These are phyloP conservation scores for Gelatoporia subvermispora DNA, from an alignment of 768 basidiomycete species.

Conservation along the genomic window DNA sequence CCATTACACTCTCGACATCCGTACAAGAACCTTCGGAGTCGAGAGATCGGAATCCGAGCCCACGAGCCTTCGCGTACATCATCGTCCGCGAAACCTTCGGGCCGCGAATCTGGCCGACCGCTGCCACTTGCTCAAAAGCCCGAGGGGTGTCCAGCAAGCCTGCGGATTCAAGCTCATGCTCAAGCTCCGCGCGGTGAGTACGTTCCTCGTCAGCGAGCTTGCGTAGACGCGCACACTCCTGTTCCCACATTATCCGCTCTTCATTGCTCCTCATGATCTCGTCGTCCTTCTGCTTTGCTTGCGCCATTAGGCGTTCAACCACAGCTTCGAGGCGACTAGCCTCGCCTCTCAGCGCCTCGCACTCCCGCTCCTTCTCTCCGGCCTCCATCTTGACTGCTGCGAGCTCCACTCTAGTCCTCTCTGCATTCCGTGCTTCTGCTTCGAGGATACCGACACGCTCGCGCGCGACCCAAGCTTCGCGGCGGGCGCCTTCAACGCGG, in stretches of 20 bases:
- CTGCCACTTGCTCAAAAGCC: constrained; percentile 21
- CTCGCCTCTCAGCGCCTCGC: constrained; percentile 29
- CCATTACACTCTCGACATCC: constrained; percentile 61
- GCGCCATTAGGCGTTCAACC: constrained; percentile 22
- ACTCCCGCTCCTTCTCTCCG: constrained; percentile 31
- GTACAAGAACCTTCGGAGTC: constrained; percentile 64
- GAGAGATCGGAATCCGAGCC: constrained; percentile 51
- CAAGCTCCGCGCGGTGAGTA: constrained; percentile 41
- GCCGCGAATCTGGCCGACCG: constrained; percentile 2
- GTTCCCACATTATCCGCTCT: constrained; percentile 27
- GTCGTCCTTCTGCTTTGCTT: constrained; percentile 33
- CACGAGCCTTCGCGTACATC: constrained; percentile 33
- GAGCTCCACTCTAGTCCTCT: constrained; percentile 40
- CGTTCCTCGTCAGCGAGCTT: constrained; percentile 11
- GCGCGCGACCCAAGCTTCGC: constrained; percentile 81
- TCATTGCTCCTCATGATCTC: constrained; percentile 24
- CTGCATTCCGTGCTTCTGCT: constrained; percentile 57
- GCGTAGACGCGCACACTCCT: constrained; percentile 32
- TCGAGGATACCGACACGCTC: constrained; percentile 64
- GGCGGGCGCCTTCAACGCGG: constrained; percentile 71
- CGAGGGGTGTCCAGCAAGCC: constrained; percentile 39
- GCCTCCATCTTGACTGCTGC: constrained; percentile 20
- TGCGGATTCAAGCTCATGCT: constrained; percentile 44
- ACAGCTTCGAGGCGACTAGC: constrained; percentile 15
- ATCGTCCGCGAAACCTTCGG: constrained; percentile 18